Evolutionary conservation across 257 asterid genomes (phyloP).

Genomic region (Paraleonurus japonicus): DNA sequence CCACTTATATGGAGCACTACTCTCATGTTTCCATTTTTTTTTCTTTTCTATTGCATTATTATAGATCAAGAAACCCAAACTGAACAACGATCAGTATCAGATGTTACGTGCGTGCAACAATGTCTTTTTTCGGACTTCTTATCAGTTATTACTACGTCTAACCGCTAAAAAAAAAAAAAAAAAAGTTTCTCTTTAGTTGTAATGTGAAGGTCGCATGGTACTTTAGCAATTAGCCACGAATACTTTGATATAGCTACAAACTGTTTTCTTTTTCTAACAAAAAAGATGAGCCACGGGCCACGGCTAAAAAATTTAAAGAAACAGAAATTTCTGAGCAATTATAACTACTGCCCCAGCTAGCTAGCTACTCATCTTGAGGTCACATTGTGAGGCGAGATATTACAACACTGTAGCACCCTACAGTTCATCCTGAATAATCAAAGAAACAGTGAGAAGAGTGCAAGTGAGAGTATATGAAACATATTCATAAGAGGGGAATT

Average conservation of each 20-base stretch:
- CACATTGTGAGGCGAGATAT: slow-evolving; percentile 11
- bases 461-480: not conserved
- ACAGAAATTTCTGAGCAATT: slow-evolving; percentile 4
- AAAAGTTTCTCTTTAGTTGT: not conserved
- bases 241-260: slow-evolving; percentile 32
- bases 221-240: slow-evolving; percentile 24
- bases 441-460: not conserved
- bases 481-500: not conserved
- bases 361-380: slow-evolving; percentile 18
- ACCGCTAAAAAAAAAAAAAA: not conserved
- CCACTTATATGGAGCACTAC: not conserved
- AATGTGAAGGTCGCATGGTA: slow-evolving; percentile 26
- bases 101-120: not conserved
- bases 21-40: not conserved
- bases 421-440: slow-evolving; percentile 59
- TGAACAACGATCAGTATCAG: not conserved
- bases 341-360: slow-evolving; percentile 9
- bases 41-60: not conserved
- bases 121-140: too few relatives aligned
- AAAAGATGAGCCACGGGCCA: slow-evolving; percentile 29
- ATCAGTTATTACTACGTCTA: not conserved
- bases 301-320: slow-evolving; percentile 21
- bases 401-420: slow-evolving; percentile 24
- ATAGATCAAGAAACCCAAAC: not conserved
- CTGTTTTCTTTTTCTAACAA: slow-evolving; percentile 17